Evolutionary conservation across 257 asterid genomes (phyloP), one percentile per base, ranked within the genome.

Genomic region (Misopates orontium): DNA sequence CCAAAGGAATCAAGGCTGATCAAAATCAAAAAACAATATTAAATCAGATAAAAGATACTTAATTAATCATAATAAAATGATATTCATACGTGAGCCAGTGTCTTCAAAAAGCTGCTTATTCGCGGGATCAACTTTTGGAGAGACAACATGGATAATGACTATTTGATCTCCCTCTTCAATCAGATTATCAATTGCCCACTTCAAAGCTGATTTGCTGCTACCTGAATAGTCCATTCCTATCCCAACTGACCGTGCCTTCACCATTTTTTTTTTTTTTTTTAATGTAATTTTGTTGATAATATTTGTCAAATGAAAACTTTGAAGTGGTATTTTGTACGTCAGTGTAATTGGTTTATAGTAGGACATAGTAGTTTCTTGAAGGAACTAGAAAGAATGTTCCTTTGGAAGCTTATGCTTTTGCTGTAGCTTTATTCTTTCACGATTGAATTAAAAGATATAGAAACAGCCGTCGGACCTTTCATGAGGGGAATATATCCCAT

Each of bases 1-100:
- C 82, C 73, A 85, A 61, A 56, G 96, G 96, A 56, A 89, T 87
- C 85, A 87, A 76, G 14, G 96, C 96, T 87, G 84, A 69, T n/a
- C n/a, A n/a, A 67, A 71, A 2, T 52, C 12, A 22, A 10, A 16
- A 6, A 12, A 9, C 12, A 3, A 24, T 14, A 24, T 14, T 7
- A 48, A 55, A 23, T 10, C 4, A 66, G n/a, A 19, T 4, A 28
- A 21, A 50, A 1, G 15, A 12, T 12, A 0, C 4, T 4, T 8
- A 50, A 17, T 1, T 15, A 49, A n/a, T 15, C 16, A 17, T 1
- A 17, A 18, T 16, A 4, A 50, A 23, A 11, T 55, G 17, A 51
- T 5, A 10, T 12, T 4, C 73, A 1, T 83, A 87, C 94, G 95
- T 36, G 97, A 89, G 23, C 96, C 97, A 14, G 95, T 87, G 66